Conservation (phyloP, 108 stramenopile genomes). For the Halocafeteria seosinensis region DNA sequence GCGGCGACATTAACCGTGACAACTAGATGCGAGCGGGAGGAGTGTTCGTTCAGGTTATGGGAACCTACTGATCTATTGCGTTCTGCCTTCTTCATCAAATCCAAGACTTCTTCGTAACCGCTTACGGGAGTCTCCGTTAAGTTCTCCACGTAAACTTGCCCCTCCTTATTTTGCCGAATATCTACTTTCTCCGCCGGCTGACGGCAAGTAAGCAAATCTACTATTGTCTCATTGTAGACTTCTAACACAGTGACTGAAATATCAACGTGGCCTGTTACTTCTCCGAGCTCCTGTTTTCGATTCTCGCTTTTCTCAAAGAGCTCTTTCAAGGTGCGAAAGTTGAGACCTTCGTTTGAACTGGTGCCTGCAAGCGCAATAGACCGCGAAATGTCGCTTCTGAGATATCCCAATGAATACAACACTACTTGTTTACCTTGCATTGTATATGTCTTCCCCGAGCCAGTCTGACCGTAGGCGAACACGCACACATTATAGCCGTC, state of each 20-base stretch:
- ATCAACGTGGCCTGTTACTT: not conserved
- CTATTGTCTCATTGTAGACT: conserved; percentile 40
- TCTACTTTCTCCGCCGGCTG: conserved; percentile 20
- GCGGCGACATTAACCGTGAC: not conserved
- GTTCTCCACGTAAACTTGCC: conserved; percentile 52
- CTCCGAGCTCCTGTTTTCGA: not conserved
- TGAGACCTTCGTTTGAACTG: conserved; percentile 41
- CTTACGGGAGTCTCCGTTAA: conserved; percentile 41
- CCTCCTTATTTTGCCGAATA: conserved; percentile 13
- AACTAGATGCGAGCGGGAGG: conserved; percentile 24
- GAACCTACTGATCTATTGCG: conserved; percentile 31
- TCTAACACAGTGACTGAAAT: conserved; percentile 38
- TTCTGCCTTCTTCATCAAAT: conserved; percentile 15
- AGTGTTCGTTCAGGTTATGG: conserved; percentile 46
- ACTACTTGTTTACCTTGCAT: conserved; percentile 39
- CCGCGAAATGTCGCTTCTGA: too few relatives aligned
- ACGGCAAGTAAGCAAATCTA: conserved; percentile 31
- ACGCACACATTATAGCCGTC: conserved; percentile 35
- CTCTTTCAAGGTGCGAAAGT: conserved; percentile 64
- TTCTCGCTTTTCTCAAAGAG: not conserved
- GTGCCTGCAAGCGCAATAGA: too few relatives aligned
- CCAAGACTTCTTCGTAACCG: conserved; percentile 15
- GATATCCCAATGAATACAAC: too few relatives aligned
- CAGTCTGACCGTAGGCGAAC: conserved; percentile 37
- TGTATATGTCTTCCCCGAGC: conserved; percentile 37